These are phyloP conservation scores for Escallonia herrerae DNA, from an alignment of 129 eudicot genomes.

Conservation along the genomic window DNA sequence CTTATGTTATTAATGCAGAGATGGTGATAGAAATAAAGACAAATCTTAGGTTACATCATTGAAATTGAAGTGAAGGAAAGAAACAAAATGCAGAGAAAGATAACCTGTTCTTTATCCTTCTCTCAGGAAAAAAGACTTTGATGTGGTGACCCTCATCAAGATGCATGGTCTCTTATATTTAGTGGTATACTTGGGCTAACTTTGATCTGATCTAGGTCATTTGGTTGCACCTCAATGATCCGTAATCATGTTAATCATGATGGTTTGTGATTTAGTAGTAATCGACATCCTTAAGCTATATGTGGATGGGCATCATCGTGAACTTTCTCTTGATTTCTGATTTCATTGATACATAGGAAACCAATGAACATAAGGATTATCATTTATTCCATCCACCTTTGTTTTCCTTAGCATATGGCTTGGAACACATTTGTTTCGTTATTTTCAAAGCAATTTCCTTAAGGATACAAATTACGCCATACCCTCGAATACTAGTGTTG, in stretches of 20 bases:
- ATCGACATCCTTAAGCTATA: background rate
- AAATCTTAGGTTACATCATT: constrained; percentile 7
- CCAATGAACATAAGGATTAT: no score
- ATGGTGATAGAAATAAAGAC: background rate
- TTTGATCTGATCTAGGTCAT: background rate
- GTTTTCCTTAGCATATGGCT: no score
- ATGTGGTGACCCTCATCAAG: background rate
- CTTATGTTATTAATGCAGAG: background rate
- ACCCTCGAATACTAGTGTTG: no score
- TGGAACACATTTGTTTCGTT: no score
- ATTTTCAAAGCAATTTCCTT: no score
- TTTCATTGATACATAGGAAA: no score
- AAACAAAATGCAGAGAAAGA: background rate
- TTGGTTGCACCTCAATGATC: background rate
- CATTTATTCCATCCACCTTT: no score
- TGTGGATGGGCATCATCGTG: background rate
- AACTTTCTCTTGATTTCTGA: no score
- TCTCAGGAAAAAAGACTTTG: background rate
- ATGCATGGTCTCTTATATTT: background rate
- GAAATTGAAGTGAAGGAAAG: background rate
- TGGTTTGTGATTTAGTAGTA: background rate
- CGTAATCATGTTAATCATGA: background rate
- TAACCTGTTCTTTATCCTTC: background rate
- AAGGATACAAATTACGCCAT: no score
- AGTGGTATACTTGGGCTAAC: background rate